A percentile compares a stretch with the other conserved stretches of the same genome.
Conservation (phyloP, 495 filamentous ascomycete genomes). For the Neurospora sp. region DNA sequence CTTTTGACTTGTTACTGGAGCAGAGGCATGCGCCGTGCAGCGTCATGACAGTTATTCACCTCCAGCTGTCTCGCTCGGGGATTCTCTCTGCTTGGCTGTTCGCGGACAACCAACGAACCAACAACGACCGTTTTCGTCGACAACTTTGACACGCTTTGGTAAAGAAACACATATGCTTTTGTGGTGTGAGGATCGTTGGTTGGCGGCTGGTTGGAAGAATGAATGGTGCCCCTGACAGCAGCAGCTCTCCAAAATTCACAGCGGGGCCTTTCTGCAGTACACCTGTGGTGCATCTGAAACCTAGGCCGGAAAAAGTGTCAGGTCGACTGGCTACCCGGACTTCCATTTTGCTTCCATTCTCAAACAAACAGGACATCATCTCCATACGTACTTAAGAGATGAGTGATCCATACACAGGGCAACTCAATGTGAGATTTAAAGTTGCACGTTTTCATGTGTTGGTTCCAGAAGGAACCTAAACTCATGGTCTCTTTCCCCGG, state of each 20-base stretch:
- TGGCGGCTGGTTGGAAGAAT: neutral
- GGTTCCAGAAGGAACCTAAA: neutral
- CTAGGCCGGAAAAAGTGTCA: neutral
- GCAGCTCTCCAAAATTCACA: neutral
- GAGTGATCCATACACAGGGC: neutral
- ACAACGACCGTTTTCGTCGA: neutral
- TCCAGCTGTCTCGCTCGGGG: neutral
- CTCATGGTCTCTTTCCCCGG: neutral
- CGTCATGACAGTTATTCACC: neutral
- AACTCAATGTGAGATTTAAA: neutral
- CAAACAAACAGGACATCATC: neutral
- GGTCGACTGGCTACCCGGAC: neutral
- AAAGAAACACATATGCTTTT: neutral
- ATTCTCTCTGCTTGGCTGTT: neutral
- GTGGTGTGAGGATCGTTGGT: neutral
- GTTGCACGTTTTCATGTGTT: neutral
- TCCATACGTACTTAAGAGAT: neutral
- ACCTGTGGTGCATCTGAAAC: neutral
- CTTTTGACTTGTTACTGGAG: neutral
- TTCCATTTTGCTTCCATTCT: neutral
- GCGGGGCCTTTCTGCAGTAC: neutral
- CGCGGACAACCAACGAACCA: neutral
- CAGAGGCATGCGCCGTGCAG: neutral
- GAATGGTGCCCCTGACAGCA: neutral
- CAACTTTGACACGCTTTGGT: neutral